Evolutionary conservation across 192 early-diverging fungal species (phyloP).

Genomic region (Coemansia guatemalensis): DNA sequence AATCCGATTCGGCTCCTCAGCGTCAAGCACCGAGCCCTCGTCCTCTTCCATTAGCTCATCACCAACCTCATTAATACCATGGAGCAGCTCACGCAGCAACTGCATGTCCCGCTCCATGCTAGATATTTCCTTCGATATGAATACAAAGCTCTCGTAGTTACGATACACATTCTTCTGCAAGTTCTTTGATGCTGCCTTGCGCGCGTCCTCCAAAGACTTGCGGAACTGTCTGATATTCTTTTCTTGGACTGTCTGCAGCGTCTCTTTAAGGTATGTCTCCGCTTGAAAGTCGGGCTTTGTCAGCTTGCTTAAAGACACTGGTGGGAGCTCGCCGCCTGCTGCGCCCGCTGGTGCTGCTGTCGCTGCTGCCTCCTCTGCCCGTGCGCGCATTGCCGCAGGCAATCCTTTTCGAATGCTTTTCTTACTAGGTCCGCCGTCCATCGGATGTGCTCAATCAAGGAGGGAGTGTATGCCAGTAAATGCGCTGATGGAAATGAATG

Average conservation of each 20-base stretch:
- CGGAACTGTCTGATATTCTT: conserved; percentile 47
- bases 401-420: conserved; percentile 27
- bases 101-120: conserved; percentile 73
- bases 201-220: conserved; percentile 58
- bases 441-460: not conserved
- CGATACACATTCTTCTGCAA: conserved; percentile 69
- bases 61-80: conserved; percentile 61
- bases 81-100: conserved; percentile 58
- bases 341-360: not conserved
- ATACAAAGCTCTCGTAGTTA: conserved; percentile 77
- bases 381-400: conserved; percentile 15
- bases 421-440: conserved; percentile 7
- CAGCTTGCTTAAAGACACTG: conserved; percentile 37
- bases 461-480: not conserved
- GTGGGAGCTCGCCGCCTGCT: conserved; percentile 23
- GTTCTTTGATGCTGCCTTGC: conserved; percentile 58
- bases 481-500: not conserved
- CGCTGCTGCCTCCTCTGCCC: conserved; percentile 2
- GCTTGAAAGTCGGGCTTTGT: conserved; percentile 39
- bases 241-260: conserved; percentile 30
- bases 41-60: conserved; percentile 55
- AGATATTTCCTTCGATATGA: conserved; percentile 76
- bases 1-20: not conserved
- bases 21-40: conserved; percentile 22
- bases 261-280: conserved; percentile 44